Evolutionary conservation across 1,284 basidiomycete genomes (phyloP).

Genomic region (Naganishia cerealis): DNA sequence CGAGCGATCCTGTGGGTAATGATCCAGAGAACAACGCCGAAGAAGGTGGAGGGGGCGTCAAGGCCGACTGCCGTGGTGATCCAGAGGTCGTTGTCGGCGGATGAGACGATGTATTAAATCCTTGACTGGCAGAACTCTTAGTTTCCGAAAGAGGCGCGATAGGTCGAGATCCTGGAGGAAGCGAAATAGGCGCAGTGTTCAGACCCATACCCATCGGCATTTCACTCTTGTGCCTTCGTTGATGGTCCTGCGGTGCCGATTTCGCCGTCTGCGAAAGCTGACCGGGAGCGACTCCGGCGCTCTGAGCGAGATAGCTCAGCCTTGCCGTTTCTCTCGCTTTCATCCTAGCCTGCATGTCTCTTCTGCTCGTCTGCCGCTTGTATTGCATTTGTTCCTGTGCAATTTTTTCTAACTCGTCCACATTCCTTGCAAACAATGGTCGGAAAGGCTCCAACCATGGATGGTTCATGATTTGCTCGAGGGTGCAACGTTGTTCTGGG

Average conservation of each 20-base stretch:
- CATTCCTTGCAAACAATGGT: constrained; percentile 66
- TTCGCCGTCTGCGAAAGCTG: constrained; percentile 40
- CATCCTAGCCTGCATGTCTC: constrained; percentile 53
- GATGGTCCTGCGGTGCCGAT: constrained; percentile 41
- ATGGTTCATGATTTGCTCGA: constrained; percentile 75
- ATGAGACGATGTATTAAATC: background rate
- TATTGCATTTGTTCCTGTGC: constrained; percentile 81
- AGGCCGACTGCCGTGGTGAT: constrained; percentile 6
- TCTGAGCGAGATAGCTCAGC: constrained; percentile 40
- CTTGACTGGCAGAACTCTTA: constrained; percentile 4
- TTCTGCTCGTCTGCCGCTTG: constrained; percentile 76
- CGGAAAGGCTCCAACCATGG: constrained; percentile 74
- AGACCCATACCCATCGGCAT: constrained; percentile 52
- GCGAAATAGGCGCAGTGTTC: constrained; percentile 44
- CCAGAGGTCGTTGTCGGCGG: constrained; percentile 10
- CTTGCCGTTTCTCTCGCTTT: constrained; percentile 47
- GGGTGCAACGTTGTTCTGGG: constrained; percentile 69
- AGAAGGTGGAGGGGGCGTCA: background rate
- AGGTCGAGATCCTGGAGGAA: background rate
- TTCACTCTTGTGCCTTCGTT: constrained; percentile 52
- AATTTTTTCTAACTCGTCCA: constrained; percentile 74
- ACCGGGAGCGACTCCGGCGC: constrained; percentile 46
- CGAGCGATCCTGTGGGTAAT: background rate
- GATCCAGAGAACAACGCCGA: constrained; percentile 8
- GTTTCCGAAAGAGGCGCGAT: background rate